Base-by-base conservation (phyloP, 192 early-diverging fungal genomes). In the Nowakowskiella sp. region DNA sequence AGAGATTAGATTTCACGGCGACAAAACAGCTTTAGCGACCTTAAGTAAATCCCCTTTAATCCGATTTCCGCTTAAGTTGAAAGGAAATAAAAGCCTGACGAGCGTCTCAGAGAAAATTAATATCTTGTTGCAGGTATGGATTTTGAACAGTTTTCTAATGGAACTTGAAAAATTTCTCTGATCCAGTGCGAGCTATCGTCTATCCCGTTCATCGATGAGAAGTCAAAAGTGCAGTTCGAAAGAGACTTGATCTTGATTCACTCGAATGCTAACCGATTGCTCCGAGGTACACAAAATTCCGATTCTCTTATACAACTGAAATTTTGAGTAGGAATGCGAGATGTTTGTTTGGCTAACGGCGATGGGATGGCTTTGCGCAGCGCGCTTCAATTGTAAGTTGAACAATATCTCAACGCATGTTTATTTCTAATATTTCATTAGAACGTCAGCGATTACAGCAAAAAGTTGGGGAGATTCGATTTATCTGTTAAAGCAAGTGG, bases 401-500 rank as follows among this genome's bases (percentile, higher is more conserved):
- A 16, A 32, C 47, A 44, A 39, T 42, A 39, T 27, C 5, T 13
- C 44, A n/a, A 6, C 29, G 9, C 25, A 53, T 42, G 8, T 36
- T 10, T 29, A 8, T 31, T 7, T 27, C 19, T 54, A 3, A 7
- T 21, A 19, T 28, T 32, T 4, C 22, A 13, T 7, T 31, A 71
- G 58, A 51, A 30, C 67, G 44, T 56, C 73, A 53, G 34, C 74
- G 61, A 57, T 75, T 9, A 48, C 48, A 16, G 67, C 71, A 6
- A 63, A 58, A 44, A 66, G 67, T 29, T 69, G 68, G 62, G 78
- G 79, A 29, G 44, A 65, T 31, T 58, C 66, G 3, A 54, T 72
- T 1, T 58, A 67, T 3, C 31, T 77, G 21, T 31, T 81, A 19
- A 70, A 74, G 54, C 83, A 85, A 57, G 64, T 85, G 23, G 71